A percentile compares a stretch with the other conserved stretches of the same genome.
Conservation (phyloP, 2,329 filamentous ascomycete genomes). For the Nothopassalora personata region DNA sequence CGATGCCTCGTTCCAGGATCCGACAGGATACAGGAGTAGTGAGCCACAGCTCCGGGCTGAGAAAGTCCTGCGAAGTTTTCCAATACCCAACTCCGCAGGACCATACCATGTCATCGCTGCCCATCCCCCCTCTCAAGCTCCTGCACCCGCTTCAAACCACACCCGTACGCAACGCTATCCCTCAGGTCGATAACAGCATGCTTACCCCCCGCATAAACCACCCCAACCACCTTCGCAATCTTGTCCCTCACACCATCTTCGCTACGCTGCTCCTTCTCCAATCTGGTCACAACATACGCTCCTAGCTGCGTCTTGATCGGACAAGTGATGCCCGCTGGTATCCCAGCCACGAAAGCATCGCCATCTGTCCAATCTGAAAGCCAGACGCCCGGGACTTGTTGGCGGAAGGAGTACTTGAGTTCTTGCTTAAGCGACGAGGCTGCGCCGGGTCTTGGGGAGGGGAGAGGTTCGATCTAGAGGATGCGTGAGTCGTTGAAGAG, state of each 20-base stretch:
- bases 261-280: not conserved
- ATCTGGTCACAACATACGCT: not conserved
- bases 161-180: not conserved
- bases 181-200: not conserved
- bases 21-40: not conserved
- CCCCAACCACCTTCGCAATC: not conserved
- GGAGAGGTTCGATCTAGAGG: not conserved
- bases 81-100: too few relatives aligned
- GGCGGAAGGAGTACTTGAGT: not conserved
- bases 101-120: not conserved
- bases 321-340: not conserved
- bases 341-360: not conserved
- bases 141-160: not conserved
- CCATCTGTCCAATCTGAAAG: not conserved
- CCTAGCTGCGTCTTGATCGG: not conserved
- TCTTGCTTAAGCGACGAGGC: not conserved
- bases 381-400: not conserved
- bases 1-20: not conserved
- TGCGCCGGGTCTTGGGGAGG: not conserved
- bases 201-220: not conserved
- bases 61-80: too few relatives aligned
- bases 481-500: not conserved
- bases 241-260: not conserved
- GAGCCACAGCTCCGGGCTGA: too few relatives aligned
- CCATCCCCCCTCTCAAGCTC: not conserved